Conservation (phyloP, 371 early-diverging fungal species). For the Massospora cicadina region DNA sequence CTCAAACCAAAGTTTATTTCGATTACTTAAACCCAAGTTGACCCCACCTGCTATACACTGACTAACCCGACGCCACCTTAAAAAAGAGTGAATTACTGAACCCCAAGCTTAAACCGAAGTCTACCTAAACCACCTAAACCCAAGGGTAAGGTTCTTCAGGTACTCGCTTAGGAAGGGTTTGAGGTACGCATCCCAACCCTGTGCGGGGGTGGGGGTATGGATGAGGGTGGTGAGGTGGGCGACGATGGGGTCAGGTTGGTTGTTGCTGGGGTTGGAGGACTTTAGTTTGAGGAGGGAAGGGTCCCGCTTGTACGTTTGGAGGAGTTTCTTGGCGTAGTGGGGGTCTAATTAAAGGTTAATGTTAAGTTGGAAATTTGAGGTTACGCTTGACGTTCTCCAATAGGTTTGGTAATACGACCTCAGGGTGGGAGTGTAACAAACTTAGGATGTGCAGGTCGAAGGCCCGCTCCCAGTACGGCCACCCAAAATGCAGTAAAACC, state of each 20-base stretch:
- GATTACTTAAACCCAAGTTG: too few species aligned
- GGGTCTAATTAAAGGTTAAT: background rate
- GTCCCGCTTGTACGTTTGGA: background rate
- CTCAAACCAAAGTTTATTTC: too few species aligned
- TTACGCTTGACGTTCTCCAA: background rate
- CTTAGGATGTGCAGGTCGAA: background rate
- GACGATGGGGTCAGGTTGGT: background rate
- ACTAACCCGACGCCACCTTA: too few species aligned
- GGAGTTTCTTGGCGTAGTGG: background rate
- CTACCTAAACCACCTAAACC: background rate
- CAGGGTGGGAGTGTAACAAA: background rate
- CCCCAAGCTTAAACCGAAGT: too few species aligned
- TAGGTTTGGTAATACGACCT: background rate
- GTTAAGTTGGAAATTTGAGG: background rate
- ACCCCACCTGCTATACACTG: too few species aligned
- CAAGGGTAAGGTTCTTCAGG: background rate
- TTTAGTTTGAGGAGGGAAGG: background rate
- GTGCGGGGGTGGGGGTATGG: background rate
- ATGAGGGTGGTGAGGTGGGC: background rate
- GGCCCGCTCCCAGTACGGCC: constrained; percentile 1
- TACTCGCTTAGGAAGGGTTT: background rate
- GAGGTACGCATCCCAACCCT: background rate
- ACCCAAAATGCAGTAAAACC: background rate
- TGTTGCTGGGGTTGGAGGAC: background rate
- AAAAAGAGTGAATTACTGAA: too few species aligned